phyloP scores from a whole-genome alignment of 2,329 filamentous ascomycete species.

The Diaporthe humulicola region DNA sequence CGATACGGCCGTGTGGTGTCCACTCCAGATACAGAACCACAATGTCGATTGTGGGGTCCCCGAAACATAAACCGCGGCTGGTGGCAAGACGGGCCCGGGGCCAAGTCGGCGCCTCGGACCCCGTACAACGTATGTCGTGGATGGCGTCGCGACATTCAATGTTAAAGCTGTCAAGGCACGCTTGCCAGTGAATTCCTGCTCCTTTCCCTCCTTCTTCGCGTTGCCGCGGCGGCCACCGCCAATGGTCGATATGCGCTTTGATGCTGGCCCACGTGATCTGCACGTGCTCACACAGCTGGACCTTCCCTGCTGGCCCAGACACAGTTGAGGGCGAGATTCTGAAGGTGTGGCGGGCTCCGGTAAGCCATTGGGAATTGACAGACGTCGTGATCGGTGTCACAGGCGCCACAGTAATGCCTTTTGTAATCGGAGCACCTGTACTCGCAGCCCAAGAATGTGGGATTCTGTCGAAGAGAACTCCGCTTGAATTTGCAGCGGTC shows the following conservation, averaged over 20 bases:
- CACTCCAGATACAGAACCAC: conserved; percentile 42
- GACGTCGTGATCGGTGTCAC: conserved; percentile 13
- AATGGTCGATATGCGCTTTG: conserved; percentile 39
- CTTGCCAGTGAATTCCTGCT: conserved; percentile 32
- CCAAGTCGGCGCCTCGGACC: conserved; percentile 39
- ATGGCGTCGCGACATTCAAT: conserved; percentile 41
- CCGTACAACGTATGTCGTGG: conserved; percentile 42
- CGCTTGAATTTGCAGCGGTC: conserved; percentile 11
- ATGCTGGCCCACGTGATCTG: conserved; percentile 42
- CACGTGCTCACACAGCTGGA: conserved; percentile 43
- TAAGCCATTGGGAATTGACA: conserved; percentile 5
- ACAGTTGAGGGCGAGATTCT: conserved; percentile 17
- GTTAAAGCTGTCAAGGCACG: conserved; percentile 41
- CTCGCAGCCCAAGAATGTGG: not conserved
- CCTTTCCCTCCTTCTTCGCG: not conserved
- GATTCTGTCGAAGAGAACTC: too few relatives aligned
- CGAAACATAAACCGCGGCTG: rapidly evolving
- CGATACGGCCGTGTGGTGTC: conserved; percentile 41
- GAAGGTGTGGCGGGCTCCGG: not conserved
- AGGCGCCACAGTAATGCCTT: conserved; percentile 37
- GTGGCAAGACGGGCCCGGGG: conserved; percentile 41
- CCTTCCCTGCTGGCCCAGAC: conserved; percentile 42
- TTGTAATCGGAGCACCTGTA: conserved; percentile 1
- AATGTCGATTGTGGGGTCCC: not conserved
- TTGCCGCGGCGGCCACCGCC: conserved; percentile 30